Base-by-base conservation (phyloP, 805 yeast species). In the Peterozyma toletana region DNA sequence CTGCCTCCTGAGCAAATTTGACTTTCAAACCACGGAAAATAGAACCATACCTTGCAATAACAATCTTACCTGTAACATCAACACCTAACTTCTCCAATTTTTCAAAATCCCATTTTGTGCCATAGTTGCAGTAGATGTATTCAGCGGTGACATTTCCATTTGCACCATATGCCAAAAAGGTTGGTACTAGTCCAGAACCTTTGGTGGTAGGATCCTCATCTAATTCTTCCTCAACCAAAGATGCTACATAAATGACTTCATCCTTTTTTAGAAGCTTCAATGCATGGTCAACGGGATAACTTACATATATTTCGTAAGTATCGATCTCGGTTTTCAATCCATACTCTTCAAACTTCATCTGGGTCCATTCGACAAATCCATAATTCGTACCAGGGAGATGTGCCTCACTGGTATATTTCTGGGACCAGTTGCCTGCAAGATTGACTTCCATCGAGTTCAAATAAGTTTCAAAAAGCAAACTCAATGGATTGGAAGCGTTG, bases 11-110 rank as follows among this genome's bases (percentile, higher is more conserved):
- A 11, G 86, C 87, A 53, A 75, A 75, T 54, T 77, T 74, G 38
- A 81, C 85, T 53, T 80, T 80, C 49, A 80, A 66, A n/a, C 87
- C 86, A 38, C 86, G 68, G 63, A 75, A 78, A n/a, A 77, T 67
- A 3, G 55, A 58, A 37, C 83, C 85, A 51, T 81, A 80, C 44
- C 84, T 68, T 3, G 69, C 79, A 48, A 81, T 64, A 17, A 73
- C 85, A 41, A 81, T 69, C 46, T 73, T 71, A 21, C 71, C 83
- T 31, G 57, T 54, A 33, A 79, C 57, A 33, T 66, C 62, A 34
- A 80, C 70, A 11, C 74, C 75, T 36, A 63, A 58, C 15, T 55
- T 55, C 13, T 15, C 37, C 45, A 81, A 63, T 11, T 55, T 45
- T 35, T 67, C 71, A 46, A 69, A 81, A 52, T 81, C 87, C 38